Base-by-base conservation (phyloP, 805 yeast species). In the Ogataea pini region DNA sequence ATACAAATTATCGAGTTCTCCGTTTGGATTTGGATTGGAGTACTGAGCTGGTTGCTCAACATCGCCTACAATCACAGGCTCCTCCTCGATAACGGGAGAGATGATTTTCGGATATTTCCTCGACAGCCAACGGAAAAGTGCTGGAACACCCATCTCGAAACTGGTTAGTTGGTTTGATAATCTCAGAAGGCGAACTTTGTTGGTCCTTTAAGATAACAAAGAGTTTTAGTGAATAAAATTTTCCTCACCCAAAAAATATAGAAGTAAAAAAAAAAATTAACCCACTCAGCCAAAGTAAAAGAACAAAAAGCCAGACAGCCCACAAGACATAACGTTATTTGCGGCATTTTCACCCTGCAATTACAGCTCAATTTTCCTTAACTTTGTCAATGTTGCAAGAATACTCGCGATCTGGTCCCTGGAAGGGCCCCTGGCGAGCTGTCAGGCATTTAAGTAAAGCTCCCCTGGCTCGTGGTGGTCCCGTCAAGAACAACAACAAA, bases 61-160 rank as follows among this genome's bases (percentile, higher is more conserved):
- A 16, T 86, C 92, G 52, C 82, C 84, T 9, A 85, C 74, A 1
- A 69, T 67, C 2, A 74, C 74, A 0, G 80, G 72, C 13, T 78
- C 82, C 41, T 85, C 95, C 61, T 90, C 97, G 3, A 88, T 60
- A 5, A 89, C 97, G 0, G 96, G 95, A 0, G 95, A 80, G 45
- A 94, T 89, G 65, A 89, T 92, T 71, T 92, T 91, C 10, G 99
- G 98, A 61, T 90, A 94, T 65, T 91, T 89, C 54, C 82, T 71
- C 1, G 98, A 89, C 42, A 94, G 75, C 98, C 99, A 94, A 72
- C 99, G 79, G 71, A 90, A 94, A 61, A 94, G 83, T 18, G 99
- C 97, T 54, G 99, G 99, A 56, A 94, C 99, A 75, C 99, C 96
- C 94, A 87, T 86, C 17, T 13, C 13, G 31, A 28, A 5, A 8